A percentile compares a stretch with the other conserved stretches of the same genome.
These are phyloP conservation scores for Sinapis alba DNA, from an alignment of 441 rosid species.

Conservation along the genomic window DNA sequence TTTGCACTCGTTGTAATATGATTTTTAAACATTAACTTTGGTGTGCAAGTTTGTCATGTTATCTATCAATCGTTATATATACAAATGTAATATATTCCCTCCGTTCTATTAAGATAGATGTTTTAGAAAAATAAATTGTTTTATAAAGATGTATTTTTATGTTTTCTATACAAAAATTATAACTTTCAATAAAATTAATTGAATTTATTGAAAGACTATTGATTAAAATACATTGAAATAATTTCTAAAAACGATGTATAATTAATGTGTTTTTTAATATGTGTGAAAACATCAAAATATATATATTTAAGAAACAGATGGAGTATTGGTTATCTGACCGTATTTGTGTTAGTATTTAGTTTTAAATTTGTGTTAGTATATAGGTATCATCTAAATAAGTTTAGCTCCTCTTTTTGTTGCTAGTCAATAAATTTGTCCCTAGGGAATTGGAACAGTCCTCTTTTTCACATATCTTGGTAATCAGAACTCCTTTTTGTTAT, in stretches of 20 bases:
- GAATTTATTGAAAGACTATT: no score
- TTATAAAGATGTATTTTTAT: no score
- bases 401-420: background rate
- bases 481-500: background rate
- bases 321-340: background rate
- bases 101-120: no score
- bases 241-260: no score
- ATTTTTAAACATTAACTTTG: background rate
- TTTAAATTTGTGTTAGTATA: background rate
- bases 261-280: no score
- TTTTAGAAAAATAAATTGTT: no score
- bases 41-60: background rate
- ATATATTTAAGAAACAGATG: no score
- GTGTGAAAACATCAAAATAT: no score
- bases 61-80: background rate
- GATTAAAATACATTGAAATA: no score
- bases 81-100: background rate
- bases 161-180: no score
- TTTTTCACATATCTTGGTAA: conserved; percentile 4
- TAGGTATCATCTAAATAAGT: background rate
- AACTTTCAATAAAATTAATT: no score
- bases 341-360: background rate
- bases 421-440: background rate
- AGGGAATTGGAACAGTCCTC: conserved; percentile 8
- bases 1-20: background rate